Base-by-base conservation (phyloP, 257 asterid species). In the Nicotiana obtusifolia region DNA sequence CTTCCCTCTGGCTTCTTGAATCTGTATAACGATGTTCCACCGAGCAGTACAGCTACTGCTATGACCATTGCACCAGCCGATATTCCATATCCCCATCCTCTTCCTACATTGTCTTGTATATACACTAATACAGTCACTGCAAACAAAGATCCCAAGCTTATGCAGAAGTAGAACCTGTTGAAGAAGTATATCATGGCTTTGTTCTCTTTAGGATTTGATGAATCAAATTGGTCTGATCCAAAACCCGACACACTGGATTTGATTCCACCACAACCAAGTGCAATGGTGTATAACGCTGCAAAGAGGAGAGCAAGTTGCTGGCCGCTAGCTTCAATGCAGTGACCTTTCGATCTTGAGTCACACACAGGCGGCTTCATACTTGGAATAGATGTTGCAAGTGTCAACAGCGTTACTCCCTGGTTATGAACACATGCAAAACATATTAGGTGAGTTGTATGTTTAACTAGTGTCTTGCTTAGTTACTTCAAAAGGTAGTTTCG, bases 71-170 rank as follows among this genome's bases (percentile, higher is more conserved):
- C 24, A 6, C 67, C 84, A 28, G 84, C 81, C 1, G 84, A 80
- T 35, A 82, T 61, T 3, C 84, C 84, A 16, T 68, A 82, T 0
- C 84, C 84, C 82, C 81, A 76, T 6, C 82, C 85, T 77, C 85
- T 61, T 20, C 85, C 85, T 19, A 82, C 78, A 37, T 82, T 47
- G 56, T 82, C 82, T 64, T 82, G 85, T 76, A 82, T 82, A 19
- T 54, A 82, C 59, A 82, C 85, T 17, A 82, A 2, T 1, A 82
- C 82, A 0, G 85, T 71, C 31, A 68, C 64, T 31, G 85, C 78
- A 65, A 82, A 33, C 47, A 82, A 67, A 33, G 85, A 69, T 47
- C 85, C 85, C 7, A 82, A 44, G 54, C 66, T 73, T 7, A 82
- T 76, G 68, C 81, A 73, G 47, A 82, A 76, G 76, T 73, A 76